Conservation (phyloP, 83 land plant genomes). For the Thuja plicata region DNA sequence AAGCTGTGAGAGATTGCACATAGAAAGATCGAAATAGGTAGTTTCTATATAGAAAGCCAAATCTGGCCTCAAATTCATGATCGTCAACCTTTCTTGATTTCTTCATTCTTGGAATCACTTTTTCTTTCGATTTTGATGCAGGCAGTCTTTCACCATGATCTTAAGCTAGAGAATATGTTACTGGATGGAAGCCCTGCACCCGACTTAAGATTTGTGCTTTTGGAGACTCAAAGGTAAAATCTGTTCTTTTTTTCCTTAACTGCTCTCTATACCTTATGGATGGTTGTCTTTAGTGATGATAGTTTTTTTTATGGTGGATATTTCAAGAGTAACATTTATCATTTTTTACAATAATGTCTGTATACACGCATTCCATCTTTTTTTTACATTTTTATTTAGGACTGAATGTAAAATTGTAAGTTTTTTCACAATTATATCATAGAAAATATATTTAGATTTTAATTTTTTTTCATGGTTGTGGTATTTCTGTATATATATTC, state of each 20-base stretch:
- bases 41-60: too few relatives aligned
- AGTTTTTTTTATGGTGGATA: not conserved
- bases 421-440: not conserved
- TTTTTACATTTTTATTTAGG: not conserved
- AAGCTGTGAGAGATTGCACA: too few relatives aligned
- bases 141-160: slow-evolving; percentile 65
- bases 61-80: too few relatives aligned
- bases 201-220: slow-evolving; percentile 77
- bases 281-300: too few relatives aligned
- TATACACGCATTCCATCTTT: not conserved
- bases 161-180: slow-evolving; percentile 63
- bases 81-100: too few relatives aligned
- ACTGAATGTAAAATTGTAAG: too few relatives aligned
- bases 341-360: not conserved
- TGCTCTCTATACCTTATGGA: not conserved
- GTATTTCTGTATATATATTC: too few relatives aligned
- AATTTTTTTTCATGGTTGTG: not conserved
- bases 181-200: slow-evolving; percentile 71
- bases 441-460: too few relatives aligned
- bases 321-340: not conserved
- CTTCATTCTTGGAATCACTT: too few relatives aligned
- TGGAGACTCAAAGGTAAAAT: slow-evolving; percentile 71
- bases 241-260: not conserved
- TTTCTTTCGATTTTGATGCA: not conserved
- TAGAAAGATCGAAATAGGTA: too few relatives aligned